Base-by-base conservation (phyloP, 2,329 filamentous ascomycete species). In the Pseudopithomyces maydicus region DNA sequence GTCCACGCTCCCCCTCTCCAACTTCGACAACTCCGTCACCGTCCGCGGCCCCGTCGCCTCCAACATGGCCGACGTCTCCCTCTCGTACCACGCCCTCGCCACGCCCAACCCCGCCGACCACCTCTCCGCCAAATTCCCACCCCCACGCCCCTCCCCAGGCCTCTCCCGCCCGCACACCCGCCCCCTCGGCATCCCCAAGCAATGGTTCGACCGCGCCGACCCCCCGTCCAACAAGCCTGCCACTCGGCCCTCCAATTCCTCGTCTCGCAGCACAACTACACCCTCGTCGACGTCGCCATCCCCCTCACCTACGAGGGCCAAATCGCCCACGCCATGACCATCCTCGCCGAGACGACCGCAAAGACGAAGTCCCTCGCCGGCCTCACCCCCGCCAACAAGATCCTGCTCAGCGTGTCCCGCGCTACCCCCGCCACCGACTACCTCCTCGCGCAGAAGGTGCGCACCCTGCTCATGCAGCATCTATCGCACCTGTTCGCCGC, bases 61-160 rank as follows among this genome's bases (percentile, higher is more conserved):
- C 46, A 94, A 84, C 53, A 90, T 90, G 60, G 81, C 87, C 35
- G 93, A 96, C 68, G 84, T 97, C 6, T 88, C 89, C 59, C 82
- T 92, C 51, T 89, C 90, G n/a, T 97, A 95, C 78, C 87, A 90
- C 48, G 73, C 90, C 66, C 92, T 96, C 84, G 84, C 90, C 2
- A 83, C 86, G 51, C 90, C 91, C 0, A 84, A 96, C 66, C 85
- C 88, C 0, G 75, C 81, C 2, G 83, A 89, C 70, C 79, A 82
- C 0, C 76, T 82, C 7, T 89, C 89, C 17, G 77, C 83, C 7
- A 78, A 82, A 14, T 95, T 96, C 73, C 83, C 84, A 0, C 81
- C 86, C 6, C 75, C 80, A 4, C 52, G 60, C 3, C 86, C 85
- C 14, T 76, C 22, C 38, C 19, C 12, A 19, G 36, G 38, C 23